Conservation (phyloP, 148 eudicot species). For the Camellia lanceoleosa region DNA sequence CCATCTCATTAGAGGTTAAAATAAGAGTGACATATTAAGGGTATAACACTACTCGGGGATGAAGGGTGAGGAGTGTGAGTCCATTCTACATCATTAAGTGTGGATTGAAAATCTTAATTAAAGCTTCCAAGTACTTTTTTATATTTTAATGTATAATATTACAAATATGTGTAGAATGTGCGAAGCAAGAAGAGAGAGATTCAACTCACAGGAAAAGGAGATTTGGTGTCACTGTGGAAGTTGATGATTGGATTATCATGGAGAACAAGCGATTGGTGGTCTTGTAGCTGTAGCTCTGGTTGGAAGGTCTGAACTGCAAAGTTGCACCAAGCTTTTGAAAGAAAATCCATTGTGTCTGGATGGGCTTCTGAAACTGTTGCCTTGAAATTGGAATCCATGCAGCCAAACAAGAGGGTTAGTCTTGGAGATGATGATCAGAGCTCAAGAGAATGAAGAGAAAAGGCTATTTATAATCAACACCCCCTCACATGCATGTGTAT, state of each 20-base stretch:
- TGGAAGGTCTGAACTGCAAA: slow-evolving; percentile 79
- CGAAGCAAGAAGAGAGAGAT: background rate
- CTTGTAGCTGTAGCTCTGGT: slow-evolving; percentile 36
- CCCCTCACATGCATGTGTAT: background rate
- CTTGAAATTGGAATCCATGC: slow-evolving; percentile 53
- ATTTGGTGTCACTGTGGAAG: slow-evolving; percentile 30
- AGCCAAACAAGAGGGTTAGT: background rate
- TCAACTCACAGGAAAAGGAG: slow-evolving; percentile 34
- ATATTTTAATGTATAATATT: too few species aligned
- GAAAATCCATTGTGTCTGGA: slow-evolving; percentile 92
- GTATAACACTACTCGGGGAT: too few species aligned
- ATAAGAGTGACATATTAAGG: too few species aligned
- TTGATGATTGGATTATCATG: slow-evolving; percentile 32
- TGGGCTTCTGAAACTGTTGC: slow-evolving; percentile 66
- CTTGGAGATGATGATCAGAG: background rate
- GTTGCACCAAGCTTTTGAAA: slow-evolving; percentile 87
- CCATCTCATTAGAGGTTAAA: too few species aligned
- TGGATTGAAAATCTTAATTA: too few species aligned
- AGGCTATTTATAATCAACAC: background rate
- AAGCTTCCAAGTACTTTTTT: too few species aligned
- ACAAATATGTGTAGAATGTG: background rate
- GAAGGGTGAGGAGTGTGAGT: too few species aligned
- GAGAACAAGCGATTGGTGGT: slow-evolving; percentile 31
- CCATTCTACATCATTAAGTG: too few species aligned
- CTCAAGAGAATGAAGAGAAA: slow-evolving; percentile 12